Conservation (phyloP, 208 protist species). For the Lotmaria passim region DNA sequence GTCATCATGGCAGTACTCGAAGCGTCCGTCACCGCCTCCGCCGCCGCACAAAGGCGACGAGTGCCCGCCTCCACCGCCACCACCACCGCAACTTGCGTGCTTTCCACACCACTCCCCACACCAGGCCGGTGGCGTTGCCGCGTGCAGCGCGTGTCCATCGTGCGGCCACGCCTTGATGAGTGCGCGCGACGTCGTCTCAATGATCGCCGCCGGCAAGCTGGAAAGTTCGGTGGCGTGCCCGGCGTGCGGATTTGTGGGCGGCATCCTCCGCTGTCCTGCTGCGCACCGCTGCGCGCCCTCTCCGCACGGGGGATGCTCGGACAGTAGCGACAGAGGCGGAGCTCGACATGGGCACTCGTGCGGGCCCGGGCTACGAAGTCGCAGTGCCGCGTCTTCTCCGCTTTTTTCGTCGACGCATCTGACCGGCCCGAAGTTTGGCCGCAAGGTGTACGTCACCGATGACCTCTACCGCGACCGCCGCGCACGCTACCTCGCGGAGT, state of each 20-base stretch:
- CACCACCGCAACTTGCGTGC: slow-evolving; percentile 1
- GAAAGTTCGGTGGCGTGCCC: slow-evolving; percentile 36
- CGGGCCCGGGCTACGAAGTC: slow-evolving; percentile 1
- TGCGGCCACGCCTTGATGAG: slow-evolving; percentile 22
- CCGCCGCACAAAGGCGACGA: not conserved
- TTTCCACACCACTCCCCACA: slow-evolving; percentile 11
- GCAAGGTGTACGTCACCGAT: slow-evolving; percentile 87
- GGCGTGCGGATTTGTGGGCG: slow-evolving; percentile 37
- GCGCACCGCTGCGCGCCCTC: not conserved
- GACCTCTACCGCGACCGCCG: slow-evolving; percentile 66
- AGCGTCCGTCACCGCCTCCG: not conserved
- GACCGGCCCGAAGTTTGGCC: slow-evolving; percentile 44
- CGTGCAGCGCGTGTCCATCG: slow-evolving; percentile 8
- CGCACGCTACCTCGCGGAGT: slow-evolving; percentile 52
- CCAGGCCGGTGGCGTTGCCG: not conserved
- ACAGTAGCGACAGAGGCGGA: not conserved
- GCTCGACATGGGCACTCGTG: not conserved
- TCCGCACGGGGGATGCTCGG: not conserved
- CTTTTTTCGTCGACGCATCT: slow-evolving; percentile 5
- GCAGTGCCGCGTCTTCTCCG: slow-evolving; percentile 11
- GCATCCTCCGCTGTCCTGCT: slow-evolving; percentile 3
- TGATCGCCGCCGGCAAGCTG: slow-evolving; percentile 31
- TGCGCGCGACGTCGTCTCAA: slow-evolving; percentile 40
- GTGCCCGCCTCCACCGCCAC: slow-evolving; percentile 9
- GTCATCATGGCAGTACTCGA: slow-evolving; percentile 10